These are phyloP conservation scores for Saccharomyces eubayanus DNA, from an alignment of 805 yeast genomes.

Conservation along the genomic window DNA sequence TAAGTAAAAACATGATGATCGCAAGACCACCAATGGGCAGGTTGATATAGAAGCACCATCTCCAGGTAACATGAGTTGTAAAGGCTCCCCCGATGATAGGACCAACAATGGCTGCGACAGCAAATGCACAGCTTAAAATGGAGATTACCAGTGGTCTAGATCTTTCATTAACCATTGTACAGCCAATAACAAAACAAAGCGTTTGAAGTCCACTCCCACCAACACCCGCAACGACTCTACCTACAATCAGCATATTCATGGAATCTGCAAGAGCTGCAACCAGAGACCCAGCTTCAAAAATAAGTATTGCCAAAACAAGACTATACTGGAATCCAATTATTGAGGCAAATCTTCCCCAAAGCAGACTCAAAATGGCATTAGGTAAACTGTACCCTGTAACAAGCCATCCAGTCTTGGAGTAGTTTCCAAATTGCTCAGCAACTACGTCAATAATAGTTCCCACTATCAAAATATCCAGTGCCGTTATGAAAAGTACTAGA, in stretches of 20 bases:
- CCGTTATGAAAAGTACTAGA: slow-evolving; percentile 30
- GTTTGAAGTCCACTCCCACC: slow-evolving; percentile 66
- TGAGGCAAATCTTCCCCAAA: slow-evolving; percentile 52
- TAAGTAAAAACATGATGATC: slow-evolving; percentile 9
- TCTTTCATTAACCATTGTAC: slow-evolving; percentile 27
- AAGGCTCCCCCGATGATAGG: slow-evolving; percentile 64
- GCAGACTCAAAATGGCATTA: slow-evolving; percentile 43
- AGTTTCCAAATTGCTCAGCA: slow-evolving; percentile 41
- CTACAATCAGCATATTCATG: slow-evolving; percentile 59
- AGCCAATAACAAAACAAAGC: slow-evolving; percentile 42
- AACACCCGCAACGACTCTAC: slow-evolving; percentile 60
- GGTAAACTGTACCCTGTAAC: slow-evolving; percentile 48
- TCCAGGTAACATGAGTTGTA: slow-evolving; percentile 52
- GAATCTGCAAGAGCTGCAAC: slow-evolving; percentile 45
- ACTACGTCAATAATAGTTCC: slow-evolving; percentile 43
- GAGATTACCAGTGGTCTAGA: slow-evolving; percentile 22
- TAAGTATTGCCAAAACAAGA: slow-evolving; percentile 38
- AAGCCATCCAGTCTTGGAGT: slow-evolving; percentile 51
- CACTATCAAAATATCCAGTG: slow-evolving; percentile 55
- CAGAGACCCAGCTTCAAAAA: slow-evolving; percentile 58
- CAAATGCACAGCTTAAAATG: slow-evolving; percentile 30
- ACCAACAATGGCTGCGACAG: slow-evolving; percentile 47
- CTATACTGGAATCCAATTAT: slow-evolving; percentile 50
- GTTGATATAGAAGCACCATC: slow-evolving; percentile 71
- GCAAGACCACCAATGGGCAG: slow-evolving; percentile 53